Conservation (phyloP, 306 rosid genomes). For the Cicer pinnatifidum region DNA sequence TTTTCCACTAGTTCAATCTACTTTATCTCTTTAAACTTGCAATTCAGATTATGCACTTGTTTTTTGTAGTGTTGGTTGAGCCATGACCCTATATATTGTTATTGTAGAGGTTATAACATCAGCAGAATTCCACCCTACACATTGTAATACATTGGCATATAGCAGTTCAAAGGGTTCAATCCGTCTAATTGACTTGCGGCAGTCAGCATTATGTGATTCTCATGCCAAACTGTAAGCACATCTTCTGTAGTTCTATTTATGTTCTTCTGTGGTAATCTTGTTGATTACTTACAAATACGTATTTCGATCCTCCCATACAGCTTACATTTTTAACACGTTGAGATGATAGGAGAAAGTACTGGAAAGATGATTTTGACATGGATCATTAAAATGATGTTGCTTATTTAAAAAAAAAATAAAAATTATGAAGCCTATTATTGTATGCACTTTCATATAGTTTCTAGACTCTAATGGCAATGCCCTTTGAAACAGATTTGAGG, state of each 20-base stretch:
- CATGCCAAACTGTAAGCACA: conserved; percentile 83
- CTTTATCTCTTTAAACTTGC: conserved; percentile 5
- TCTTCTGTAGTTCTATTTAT: conserved; percentile 10
- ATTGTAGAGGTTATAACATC: conserved; percentile 97
- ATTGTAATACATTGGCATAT: conserved; percentile 90
- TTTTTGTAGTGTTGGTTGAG: conserved; percentile 24
- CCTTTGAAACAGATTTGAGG: conserved; percentile 81
- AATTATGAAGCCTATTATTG: conserved; percentile 37
- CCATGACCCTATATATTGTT: conserved; percentile 44
- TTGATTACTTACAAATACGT: conserved; percentile 22
- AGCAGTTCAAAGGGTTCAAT: conserved; percentile 99
- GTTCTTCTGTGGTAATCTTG: conserved; percentile 13
- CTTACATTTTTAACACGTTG: conserved; percentile 5
- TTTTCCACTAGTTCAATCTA: conserved; percentile 7
- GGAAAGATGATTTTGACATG: conserved; percentile 19
- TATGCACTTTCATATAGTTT: conserved; percentile 29
- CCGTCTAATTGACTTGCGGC: conserved; percentile 94
- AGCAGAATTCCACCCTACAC: conserved; percentile 97
- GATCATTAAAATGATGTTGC: conserved; percentile 36
- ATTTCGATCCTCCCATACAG: conserved; percentile 8
- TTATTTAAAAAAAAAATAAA: not conserved
- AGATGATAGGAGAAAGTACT: conserved; percentile 21
- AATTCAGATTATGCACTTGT: not conserved
- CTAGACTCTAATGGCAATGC: conserved; percentile 42
- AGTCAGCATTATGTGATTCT: conserved; percentile 95